Evolutionary conservation across 2,329 filamentous ascomycete genomes (phyloP), one percentile per base, ranked within the genome.

Genomic region (Aureobasidium subglaciale): DNA sequence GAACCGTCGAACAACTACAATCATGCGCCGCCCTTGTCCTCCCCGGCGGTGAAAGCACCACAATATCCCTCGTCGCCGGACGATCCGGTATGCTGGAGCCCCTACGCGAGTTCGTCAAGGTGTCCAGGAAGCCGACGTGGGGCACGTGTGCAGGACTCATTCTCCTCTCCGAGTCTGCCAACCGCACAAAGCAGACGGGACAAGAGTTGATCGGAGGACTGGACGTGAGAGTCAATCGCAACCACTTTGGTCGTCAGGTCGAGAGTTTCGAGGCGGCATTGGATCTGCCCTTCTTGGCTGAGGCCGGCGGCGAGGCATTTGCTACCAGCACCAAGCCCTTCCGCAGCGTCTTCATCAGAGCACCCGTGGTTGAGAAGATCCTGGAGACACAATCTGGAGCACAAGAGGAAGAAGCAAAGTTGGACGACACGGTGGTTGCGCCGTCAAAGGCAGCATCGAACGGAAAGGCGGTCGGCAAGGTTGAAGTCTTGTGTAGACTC

Each of bases 101-200:
- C 3, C 73, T 99, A 59, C 78, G 90, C 53, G 81, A 91, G 29
- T 99, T 96, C 71, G 91, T 97, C 66, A 96, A 96, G 85, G 75
- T 88, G 37, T 75, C 83, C 52, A 83, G 86, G 62, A 90, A 87
- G 63, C 91, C 91, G 10, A 88, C 87, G 22, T 99, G 92, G 92
- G 93, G 93, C 56, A 97, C 93, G 18, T 99, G 93, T 70, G 93
- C 93, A 11, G 93, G 93, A 9, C 80, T 97, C 56, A 96, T 99
- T 63, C 76, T 97, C 46, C 84, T 99, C 48, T 87, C 90, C 2
- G 88, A 96, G 65, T 84, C 87, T 57, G 92, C 90, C 48, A 95
- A 92, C 69, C 82, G 86, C 59, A 90, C 88, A 34, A 97, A 96
- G 69, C 85, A 87, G 65, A 90, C 90, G 40, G 92, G 92, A 0